Evolutionary conservation across 2,329 filamentous ascomycete genomes (phyloP).

Genomic region (Verticillium isaacii): DNA sequence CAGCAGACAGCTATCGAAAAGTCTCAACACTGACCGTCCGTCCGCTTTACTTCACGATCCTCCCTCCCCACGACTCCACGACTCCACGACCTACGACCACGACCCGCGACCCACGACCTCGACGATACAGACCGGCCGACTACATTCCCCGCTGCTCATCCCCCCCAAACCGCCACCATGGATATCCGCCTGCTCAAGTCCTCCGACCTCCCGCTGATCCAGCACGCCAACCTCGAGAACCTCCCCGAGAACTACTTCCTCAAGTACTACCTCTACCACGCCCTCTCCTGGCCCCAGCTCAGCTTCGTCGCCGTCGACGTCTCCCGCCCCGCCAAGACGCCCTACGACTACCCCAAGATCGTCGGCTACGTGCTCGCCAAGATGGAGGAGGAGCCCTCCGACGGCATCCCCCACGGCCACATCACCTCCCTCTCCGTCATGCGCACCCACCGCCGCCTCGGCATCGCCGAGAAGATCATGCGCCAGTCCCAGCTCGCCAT

Average conservation of each 20-base stretch:
- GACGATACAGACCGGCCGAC: too few relatives aligned
- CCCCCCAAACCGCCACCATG: slow-evolving; percentile 47
- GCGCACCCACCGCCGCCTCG: slow-evolving; percentile 86
- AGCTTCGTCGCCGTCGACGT: slow-evolving; percentile 95
- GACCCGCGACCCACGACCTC: too few relatives aligned
- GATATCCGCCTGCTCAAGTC: slow-evolving; percentile 84
- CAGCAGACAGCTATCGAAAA: background rate
- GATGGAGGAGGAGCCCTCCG: slow-evolving; percentile 96
- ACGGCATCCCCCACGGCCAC: slow-evolving; percentile 90
- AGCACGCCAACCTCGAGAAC: slow-evolving; percentile 98
- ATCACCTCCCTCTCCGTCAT: slow-evolving; percentile 95
- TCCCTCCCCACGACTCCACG: too few relatives aligned
- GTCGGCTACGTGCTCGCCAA: slow-evolving; percentile 99
- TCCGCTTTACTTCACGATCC: background rate
- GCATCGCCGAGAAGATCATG: slow-evolving; percentile 97
- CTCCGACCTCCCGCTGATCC: slow-evolving; percentile 84
- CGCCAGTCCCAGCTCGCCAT: slow-evolving; percentile 92
- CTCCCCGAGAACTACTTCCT: slow-evolving; percentile 99
- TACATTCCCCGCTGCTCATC: too few relatives aligned
- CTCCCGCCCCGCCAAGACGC: slow-evolving; percentile 68
- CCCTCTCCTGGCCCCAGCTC: slow-evolving; percentile 94
- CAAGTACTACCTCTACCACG: slow-evolving; percentile 99
- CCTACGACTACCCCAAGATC: slow-evolving; percentile 91
- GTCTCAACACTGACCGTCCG: background rate
- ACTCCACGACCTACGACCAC: too few relatives aligned